phyloP scores from a whole-genome alignment of 192 early-diverging fungal genomes.

The Kappamyces sp. region DNA sequence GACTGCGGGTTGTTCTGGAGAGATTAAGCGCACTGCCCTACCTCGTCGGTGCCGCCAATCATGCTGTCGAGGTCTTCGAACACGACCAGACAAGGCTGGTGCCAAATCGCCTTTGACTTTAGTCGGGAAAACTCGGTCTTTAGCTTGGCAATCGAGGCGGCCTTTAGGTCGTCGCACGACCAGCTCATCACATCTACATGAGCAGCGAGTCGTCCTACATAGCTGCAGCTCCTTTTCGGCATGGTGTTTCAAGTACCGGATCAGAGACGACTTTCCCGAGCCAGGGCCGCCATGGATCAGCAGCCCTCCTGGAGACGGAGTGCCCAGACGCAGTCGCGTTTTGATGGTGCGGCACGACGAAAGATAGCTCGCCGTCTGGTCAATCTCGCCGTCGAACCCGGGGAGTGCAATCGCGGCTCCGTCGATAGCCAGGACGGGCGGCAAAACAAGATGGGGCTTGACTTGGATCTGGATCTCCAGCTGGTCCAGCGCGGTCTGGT shows the following conservation, averaged over 20 bases:
- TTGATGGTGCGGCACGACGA: slow-evolving; percentile 12
- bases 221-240: slow-evolving; percentile 19
- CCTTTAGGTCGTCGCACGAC: slow-evolving; percentile 56
- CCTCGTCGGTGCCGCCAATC: slow-evolving; percentile 67
- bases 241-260: slow-evolving; percentile 14
- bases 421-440: too few relatives aligned
- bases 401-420: too few relatives aligned
- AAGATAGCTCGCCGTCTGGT: slow-evolving; percentile 6
- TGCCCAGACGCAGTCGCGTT: background rate
- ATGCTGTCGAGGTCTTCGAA: slow-evolving; percentile 73
- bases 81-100: slow-evolving; percentile 63
- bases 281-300: slow-evolving; percentile 34
- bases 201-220: background rate
- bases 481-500: too few relatives aligned
- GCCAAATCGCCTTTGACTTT: slow-evolving; percentile 63
- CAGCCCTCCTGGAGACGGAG: slow-evolving; percentile 27
- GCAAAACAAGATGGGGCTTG: too few relatives aligned
- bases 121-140: slow-evolving; percentile 52
- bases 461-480: too few relatives aligned
- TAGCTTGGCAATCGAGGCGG: slow-evolving; percentile 53
- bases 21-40: slow-evolving; percentile 25
- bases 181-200: too few relatives aligned
- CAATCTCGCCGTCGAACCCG: background rate
- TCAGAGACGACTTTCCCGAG: slow-evolving; percentile 33
- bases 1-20: background rate